These are phyloP conservation scores for Kuraishia capsulata DNA, from an alignment of 805 yeast genomes.

Conservation along the genomic window DNA sequence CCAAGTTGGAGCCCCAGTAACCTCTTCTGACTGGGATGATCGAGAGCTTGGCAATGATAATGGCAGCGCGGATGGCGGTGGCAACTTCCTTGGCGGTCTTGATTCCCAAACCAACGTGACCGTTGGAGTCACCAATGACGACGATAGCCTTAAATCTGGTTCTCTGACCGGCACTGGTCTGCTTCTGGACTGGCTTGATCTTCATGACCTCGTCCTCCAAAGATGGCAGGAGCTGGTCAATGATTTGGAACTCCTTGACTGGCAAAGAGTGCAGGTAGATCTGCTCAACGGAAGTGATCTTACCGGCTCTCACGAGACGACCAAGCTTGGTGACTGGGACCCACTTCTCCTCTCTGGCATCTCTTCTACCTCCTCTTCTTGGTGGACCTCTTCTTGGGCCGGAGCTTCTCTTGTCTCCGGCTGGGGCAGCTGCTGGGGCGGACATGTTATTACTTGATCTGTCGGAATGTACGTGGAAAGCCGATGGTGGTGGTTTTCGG, in stretches of 20 bases:
- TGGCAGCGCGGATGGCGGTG: conserved; percentile 99
- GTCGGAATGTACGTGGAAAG: conserved; percentile 70
- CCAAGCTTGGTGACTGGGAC: conserved; percentile 99
- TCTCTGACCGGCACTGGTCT: conserved; percentile 99
- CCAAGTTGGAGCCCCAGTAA: conserved; percentile 99
- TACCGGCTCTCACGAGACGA: conserved; percentile 98
- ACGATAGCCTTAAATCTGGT: conserved; percentile 99
- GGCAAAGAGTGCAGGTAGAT: conserved; percentile 99
- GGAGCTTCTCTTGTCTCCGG: conserved; percentile 47
- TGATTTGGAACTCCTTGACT: conserved; percentile 98
- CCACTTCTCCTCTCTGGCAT: conserved; percentile 96
- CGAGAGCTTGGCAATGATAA: conserved; percentile 97
- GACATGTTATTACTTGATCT: conserved; percentile 26
- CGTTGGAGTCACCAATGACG: conserved; percentile 98
- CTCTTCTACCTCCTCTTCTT: conserved; percentile 65
- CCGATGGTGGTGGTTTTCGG: conserved; percentile 64
- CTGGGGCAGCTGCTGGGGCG: conserved; percentile 30
- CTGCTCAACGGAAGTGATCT: conserved; percentile 93
- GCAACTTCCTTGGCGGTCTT: conserved; percentile 99
- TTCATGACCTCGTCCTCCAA: conserved; percentile 99
- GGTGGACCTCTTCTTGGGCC: conserved; percentile 53
- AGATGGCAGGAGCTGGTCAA: conserved; percentile 91
- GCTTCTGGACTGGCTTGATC: conserved; percentile 99
- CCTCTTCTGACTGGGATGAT: conserved; percentile 99
- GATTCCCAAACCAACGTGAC: conserved; percentile 99